Conservation (phyloP, 768 basidiomycete genomes). For the Ramaria sp. region DNA sequence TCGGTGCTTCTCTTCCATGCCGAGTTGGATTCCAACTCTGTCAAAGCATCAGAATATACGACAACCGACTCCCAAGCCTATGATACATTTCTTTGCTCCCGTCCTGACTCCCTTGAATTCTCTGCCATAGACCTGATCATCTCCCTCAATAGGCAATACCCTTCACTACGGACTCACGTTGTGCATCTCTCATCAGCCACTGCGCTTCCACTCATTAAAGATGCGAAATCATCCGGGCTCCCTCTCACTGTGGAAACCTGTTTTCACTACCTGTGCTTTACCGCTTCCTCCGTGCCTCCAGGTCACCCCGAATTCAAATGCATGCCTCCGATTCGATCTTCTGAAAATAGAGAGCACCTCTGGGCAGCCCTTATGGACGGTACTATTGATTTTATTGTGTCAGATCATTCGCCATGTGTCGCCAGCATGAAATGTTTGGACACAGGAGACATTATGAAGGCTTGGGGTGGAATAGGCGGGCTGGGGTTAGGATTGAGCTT, state of each 20-base stretch:
- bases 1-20: conserved; percentile 88
- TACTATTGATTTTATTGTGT: conserved; percentile 85
- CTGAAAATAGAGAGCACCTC: conserved; percentile 58
- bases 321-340: conserved; percentile 83
- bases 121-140: conserved; percentile 75
- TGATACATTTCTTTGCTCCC: conserved; percentile 74
- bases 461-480: conserved; percentile 93
- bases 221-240: conserved; percentile 48
- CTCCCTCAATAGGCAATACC: conserved; percentile 48
- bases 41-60: conserved; percentile 9
- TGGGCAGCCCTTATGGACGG: conserved; percentile 80
- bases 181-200: conserved; percentile 87
- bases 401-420: conserved; percentile 92
- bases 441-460: conserved; percentile 72
- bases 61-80: conserved; percentile 46
- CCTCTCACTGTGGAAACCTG: conserved; percentile 90
- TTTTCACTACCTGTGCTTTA: conserved; percentile 88
- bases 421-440: conserved; percentile 67
- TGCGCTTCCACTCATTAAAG: conserved; percentile 66
- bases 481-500: conserved; percentile 84
- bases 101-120: conserved; percentile 70
- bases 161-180: conserved; percentile 76
- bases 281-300: conserved; percentile 59
- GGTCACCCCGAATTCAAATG: conserved; percentile 88
- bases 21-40: conserved; percentile 49